These are phyloP conservation scores for Cyberlindnera veronae DNA, from an alignment of 805 yeast genomes.

Conservation along the genomic window DNA sequence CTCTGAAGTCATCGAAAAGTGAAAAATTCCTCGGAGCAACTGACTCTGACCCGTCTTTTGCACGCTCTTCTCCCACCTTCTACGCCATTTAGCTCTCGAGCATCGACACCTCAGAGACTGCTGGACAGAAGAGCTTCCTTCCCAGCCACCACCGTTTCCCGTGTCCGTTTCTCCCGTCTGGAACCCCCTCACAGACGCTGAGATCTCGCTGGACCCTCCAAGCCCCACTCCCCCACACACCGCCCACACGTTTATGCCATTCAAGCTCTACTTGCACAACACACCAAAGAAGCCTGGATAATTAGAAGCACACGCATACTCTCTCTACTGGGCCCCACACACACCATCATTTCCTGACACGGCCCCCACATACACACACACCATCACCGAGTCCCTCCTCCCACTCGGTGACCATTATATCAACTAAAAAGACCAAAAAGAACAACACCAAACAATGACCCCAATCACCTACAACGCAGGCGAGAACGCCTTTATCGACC, in stretches of 20 bases:
- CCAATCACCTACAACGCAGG: conserved; percentile 34
- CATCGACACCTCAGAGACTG: too few species aligned
- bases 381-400: conserved; percentile 16
- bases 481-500: conserved; percentile 61
- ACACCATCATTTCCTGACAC: background rate
- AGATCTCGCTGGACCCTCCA: background rate
- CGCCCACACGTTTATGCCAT: conserved; percentile 15
- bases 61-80: too few species aligned
- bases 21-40: too few species aligned
- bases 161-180: background rate
- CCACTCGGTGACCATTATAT: conserved; percentile 16
- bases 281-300: conserved; percentile 25
- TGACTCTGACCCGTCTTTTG: too few species aligned
- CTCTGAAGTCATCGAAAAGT: too few species aligned
- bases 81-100: too few species aligned
- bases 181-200: background rate
- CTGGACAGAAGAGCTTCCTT: too few species aligned
- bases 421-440: background rate
- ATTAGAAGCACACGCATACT: conserved; percentile 6
- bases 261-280: conserved; percentile 18
- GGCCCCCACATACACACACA: background rate
- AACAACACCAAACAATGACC: conserved; percentile 19
- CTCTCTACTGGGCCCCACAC: background rate
- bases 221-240: background rate
- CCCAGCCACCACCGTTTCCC: too few species aligned